A percentile compares a stretch with the other conserved stretches of the same genome.
Conservation (phyloP, 1,139 yeast species). For the Cylindricascospora bacillispora region DNA sequence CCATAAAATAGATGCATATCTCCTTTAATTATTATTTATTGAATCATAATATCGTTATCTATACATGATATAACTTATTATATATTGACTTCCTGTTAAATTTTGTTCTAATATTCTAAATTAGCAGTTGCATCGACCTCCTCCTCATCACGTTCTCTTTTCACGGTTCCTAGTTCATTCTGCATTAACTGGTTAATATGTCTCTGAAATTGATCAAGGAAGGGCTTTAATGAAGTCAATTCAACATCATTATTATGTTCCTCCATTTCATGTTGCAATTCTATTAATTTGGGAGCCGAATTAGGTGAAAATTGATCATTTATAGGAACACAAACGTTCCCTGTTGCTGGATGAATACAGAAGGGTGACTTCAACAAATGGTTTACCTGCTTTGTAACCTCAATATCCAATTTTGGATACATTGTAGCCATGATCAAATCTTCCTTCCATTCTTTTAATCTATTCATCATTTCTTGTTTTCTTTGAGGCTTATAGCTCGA, state of each 20-base stretch:
- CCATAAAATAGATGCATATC: too few species aligned
- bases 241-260: constrained; percentile 37
- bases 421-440: constrained; percentile 69
- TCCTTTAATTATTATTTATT: too few species aligned
- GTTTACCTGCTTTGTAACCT: constrained; percentile 79
- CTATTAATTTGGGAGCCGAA: constrained; percentile 63
- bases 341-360: constrained; percentile 94
- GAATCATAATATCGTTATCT: too few species aligned
- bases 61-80: too few species aligned
- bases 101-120: too few species aligned
- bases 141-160: constrained; percentile 39
- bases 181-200: constrained; percentile 48
- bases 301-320: constrained; percentile 57
- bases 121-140: too few species aligned
- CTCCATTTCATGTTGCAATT: constrained; percentile 34
- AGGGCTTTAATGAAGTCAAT: constrained; percentile 62
- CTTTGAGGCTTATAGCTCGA: constrained; percentile 36
- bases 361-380: constrained; percentile 96
- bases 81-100: too few species aligned
- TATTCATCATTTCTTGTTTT: constrained; percentile 18
- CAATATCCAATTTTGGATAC: constrained; percentile 88
- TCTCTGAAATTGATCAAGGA: constrained; percentile 53
- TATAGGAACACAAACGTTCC: constrained; percentile 95
- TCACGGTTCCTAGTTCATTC: constrained; percentile 37
- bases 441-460: constrained; percentile 56